Conservation (phyloP, 2,329 filamentous ascomycete genomes). For the Elsinoe perseae region DNA sequence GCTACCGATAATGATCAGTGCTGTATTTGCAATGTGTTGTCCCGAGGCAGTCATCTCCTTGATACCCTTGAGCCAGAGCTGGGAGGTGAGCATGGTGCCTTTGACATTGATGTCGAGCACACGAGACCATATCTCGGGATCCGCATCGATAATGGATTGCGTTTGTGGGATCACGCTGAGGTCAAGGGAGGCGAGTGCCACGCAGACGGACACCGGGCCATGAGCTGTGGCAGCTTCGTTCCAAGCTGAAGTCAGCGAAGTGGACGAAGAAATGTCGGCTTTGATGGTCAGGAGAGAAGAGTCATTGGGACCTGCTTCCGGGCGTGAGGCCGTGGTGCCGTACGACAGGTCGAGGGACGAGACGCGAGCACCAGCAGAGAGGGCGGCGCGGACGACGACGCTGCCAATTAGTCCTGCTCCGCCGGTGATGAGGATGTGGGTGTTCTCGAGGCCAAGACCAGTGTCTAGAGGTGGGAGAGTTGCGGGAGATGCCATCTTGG, state of each 20-base stretch:
- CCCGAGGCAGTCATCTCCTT: constrained; percentile 21
- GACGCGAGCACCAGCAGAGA: constrained; percentile 37
- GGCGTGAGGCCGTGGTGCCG: constrained; percentile 22
- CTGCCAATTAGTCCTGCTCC: constrained; percentile 36
- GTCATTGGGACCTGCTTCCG: constrained; percentile 19
- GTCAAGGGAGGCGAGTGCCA: constrained; percentile 40
- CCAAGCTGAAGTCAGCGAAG: constrained; percentile 31
- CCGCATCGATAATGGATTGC: constrained; percentile 35
- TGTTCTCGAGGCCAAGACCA: constrained; percentile 31
- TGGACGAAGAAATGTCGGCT: constrained; percentile 33
- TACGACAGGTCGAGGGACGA: constrained; percentile 25
- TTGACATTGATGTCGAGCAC: constrained; percentile 40
- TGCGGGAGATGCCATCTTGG: neutral
- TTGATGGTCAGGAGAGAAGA: constrained; percentile 19
- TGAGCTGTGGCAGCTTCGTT: constrained; percentile 27
- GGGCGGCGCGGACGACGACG: constrained; percentile 34
- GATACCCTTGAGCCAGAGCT: constrained; percentile 37
- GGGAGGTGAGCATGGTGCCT: constrained; percentile 38
- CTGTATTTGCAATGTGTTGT: constrained; percentile 30
- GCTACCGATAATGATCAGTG: constrained; percentile 39
- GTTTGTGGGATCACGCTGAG: constrained; percentile 36
- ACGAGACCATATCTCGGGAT: constrained; percentile 33
- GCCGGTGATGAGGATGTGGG: constrained; percentile 37
- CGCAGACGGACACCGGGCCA: constrained; percentile 35
- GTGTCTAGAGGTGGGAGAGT: constrained; percentile 23